Evolutionary conservation across 1,284 basidiomycete species (phyloP).

Genomic region (Laetiporus sulphureus): DNA sequence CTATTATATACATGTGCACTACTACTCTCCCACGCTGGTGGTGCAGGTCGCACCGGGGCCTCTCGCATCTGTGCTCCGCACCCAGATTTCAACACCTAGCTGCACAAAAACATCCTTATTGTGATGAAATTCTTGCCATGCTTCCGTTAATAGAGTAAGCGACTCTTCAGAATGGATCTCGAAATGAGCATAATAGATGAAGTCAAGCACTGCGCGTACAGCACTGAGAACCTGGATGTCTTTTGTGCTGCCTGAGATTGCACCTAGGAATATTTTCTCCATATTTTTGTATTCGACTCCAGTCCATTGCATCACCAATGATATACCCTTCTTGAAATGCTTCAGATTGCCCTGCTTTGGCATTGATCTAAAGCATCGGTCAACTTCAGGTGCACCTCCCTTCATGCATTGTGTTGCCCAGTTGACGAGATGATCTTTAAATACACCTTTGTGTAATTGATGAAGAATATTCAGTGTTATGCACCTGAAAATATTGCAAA

Average conservation of each 20-base stretch:
- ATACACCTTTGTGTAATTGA: slow-evolving; percentile 25
- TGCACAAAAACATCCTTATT: slow-evolving; percentile 20
- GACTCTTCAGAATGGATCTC: slow-evolving; percentile 14
- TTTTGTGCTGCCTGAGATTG: slow-evolving; percentile 13
- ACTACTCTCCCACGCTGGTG: too few relatives aligned
- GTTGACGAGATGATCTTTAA: slow-evolving; percentile 24
- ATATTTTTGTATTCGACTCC: slow-evolving; percentile 23
- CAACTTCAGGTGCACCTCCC: slow-evolving; percentile 16
- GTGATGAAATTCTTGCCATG: slow-evolving; percentile 17
- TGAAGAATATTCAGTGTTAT: slow-evolving; percentile 23
- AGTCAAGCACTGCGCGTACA: slow-evolving; percentile 22
- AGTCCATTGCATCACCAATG: slow-evolving; percentile 19
- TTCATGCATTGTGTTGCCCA: slow-evolving; percentile 15
- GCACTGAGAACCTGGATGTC: slow-evolving; percentile 6
- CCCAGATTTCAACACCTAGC: slow-evolving; percentile 7
- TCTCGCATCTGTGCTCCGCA: too few relatives aligned
- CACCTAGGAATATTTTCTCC: slow-evolving; percentile 19
- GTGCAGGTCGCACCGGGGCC: too few relatives aligned
- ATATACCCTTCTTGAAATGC: slow-evolving; percentile 22
- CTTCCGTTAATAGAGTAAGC: slow-evolving; percentile 7
- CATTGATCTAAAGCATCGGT: slow-evolving; percentile 17
- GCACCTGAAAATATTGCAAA: slow-evolving; percentile 17
- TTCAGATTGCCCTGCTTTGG: slow-evolving; percentile 13
- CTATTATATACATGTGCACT: too few relatives aligned
- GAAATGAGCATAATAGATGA: slow-evolving; percentile 21